A percentile compares a stretch with the other conserved stretches of the same genome.
Conservation (phyloP, 2,329 filamentous ascomycete genomes). For the Alternaria solani region DNA sequence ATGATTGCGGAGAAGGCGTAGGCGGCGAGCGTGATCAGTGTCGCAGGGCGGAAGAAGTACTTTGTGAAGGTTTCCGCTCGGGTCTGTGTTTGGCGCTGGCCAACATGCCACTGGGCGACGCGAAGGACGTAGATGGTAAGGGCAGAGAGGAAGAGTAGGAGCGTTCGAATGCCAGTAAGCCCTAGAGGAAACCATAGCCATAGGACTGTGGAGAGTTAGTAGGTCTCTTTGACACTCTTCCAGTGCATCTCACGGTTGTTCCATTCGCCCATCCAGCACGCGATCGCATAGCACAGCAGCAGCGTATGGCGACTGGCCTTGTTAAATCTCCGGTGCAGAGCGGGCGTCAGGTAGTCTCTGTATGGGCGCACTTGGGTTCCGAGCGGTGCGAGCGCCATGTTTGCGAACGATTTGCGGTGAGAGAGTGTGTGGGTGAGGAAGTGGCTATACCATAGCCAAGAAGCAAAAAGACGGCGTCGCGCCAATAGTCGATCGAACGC, state of each 20-base stretch:
- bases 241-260: conserved; percentile 65
- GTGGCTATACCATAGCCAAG: conserved; percentile 36
- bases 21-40: conserved; percentile 75
- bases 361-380: conserved; percentile 68
- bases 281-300: conserved; percentile 74
- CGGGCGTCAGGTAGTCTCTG: conserved; percentile 89
- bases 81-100: conserved; percentile 70
- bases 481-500: conserved; percentile 15
- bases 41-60: conserved; percentile 66
- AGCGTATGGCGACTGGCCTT: conserved; percentile 76
- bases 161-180: conserved; percentile 74
- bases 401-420: conserved; percentile 30
- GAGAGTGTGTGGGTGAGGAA: conserved; percentile 32
- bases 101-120: conserved; percentile 78
- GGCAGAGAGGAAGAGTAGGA: conserved; percentile 77
- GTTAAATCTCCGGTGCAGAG: conserved; percentile 85
- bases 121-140: conserved; percentile 84
- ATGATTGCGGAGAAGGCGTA: conserved; percentile 80
- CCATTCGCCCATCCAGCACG: conserved; percentile 72
- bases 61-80: conserved; percentile 69
- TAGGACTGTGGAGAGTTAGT: conserved; percentile 64
- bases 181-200: conserved; percentile 90
- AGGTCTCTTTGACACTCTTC: neutral
- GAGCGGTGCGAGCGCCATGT: conserved; percentile 38
- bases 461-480: conserved; percentile 12